phyloP scores from a whole-genome alignment of 2,329 filamentous ascomycete species.

The Mycocentrospora acerina region DNA sequence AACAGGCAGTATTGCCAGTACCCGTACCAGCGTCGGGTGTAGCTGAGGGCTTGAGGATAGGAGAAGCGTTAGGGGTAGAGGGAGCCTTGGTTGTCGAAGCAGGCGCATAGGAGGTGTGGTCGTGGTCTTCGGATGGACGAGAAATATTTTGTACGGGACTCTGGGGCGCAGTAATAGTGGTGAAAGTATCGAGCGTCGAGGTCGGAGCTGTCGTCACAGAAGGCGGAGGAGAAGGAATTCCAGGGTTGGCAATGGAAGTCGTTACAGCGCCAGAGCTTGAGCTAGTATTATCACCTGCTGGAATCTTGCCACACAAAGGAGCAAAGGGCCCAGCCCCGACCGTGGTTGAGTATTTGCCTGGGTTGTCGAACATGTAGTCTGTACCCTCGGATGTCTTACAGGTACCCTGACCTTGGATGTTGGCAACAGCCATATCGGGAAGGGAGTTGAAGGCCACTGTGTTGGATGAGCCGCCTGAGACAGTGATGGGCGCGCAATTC shows the following conservation, averaged over 20 bases:
- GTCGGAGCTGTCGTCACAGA: slow-evolving; percentile 5
- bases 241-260: slow-evolving; percentile 1
- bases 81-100: no score
- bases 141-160: background rate
- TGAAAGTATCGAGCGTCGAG: slow-evolving; percentile 23
- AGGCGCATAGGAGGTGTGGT: background rate
- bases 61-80: background rate
- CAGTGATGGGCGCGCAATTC: slow-evolving; percentile 78
- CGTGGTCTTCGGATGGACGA: slow-evolving; percentile 3
- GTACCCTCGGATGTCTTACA: slow-evolving; percentile 57
- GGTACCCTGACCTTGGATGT: slow-evolving; percentile 49
- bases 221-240: slow-evolving; percentile 4
- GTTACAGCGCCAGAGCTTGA: slow-evolving; percentile 3
- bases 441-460: slow-evolving; percentile 58
- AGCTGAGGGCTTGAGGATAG: slow-evolving; percentile 1
- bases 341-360: slow-evolving; percentile 58
- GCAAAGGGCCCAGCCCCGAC: slow-evolving; percentile 24
- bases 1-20: slow-evolving; percentile 21
- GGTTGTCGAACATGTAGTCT: slow-evolving; percentile 60
- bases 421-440: slow-evolving; percentile 73
- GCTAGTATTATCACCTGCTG: slow-evolving; percentile 4
- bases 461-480: slow-evolving; percentile 57
- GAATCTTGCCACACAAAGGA: slow-evolving; percentile 25
- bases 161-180: slow-evolving; percentile 26
- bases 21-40: no score